Percentiles rank a stretch among this genome's conserved stretches.
Evolutionary conservation across 2,329 filamentous ascomycete genomes (phyloP).

Genomic region (Alternaria gaisen): DNA sequence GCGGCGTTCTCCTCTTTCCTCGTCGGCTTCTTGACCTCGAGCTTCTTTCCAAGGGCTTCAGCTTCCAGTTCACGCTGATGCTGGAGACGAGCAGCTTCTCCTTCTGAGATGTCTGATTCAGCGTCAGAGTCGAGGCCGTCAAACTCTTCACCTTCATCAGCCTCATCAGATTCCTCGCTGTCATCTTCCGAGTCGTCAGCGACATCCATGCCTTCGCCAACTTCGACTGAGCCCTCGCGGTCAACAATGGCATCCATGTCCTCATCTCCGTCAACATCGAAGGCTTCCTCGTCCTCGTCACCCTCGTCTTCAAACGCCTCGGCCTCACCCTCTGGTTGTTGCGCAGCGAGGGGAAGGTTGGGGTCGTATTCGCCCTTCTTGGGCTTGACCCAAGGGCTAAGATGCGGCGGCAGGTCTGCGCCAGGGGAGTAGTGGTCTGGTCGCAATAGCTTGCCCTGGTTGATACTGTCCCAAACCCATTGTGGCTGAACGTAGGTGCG

Average conservation of each 20-base stretch:
- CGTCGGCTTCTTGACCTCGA: conserved; percentile 48
- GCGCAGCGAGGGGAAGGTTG: conserved; percentile 82
- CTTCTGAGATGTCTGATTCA: conserved; percentile 61
- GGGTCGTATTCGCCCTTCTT: conserved; percentile 92
- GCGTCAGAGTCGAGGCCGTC: conserved; percentile 61
- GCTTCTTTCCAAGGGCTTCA: conserved; percentile 77
- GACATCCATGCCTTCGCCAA: conserved; percentile 60
- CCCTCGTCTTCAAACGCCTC: conserved; percentile 71
- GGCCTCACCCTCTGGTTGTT: conserved; percentile 87
- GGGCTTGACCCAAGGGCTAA: conserved; percentile 93
- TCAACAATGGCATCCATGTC: conserved; percentile 45
- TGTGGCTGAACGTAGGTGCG: conserved; percentile 94
- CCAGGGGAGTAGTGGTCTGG: conserved; percentile 91
- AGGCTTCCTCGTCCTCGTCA: conserved; percentile 52
- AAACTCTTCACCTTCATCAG: conserved; percentile 49
- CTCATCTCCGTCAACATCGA: conserved; percentile 47
- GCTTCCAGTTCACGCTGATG: conserved; percentile 93
- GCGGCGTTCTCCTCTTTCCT: conserved; percentile 70
- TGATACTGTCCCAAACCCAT: conserved; percentile 98
- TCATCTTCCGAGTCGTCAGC: conserved; percentile 57
- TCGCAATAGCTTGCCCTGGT: conserved; percentile 86
- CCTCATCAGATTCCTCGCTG: conserved; percentile 52
- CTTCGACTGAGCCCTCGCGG: conserved; percentile 56
- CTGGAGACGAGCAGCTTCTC: conserved; percentile 68
- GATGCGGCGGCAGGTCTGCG: conserved; percentile 86